These are phyloP conservation scores for Schwanniomyces yamadae DNA, from an alignment of 805 yeast genomes.

Conservation along the genomic window DNA sequence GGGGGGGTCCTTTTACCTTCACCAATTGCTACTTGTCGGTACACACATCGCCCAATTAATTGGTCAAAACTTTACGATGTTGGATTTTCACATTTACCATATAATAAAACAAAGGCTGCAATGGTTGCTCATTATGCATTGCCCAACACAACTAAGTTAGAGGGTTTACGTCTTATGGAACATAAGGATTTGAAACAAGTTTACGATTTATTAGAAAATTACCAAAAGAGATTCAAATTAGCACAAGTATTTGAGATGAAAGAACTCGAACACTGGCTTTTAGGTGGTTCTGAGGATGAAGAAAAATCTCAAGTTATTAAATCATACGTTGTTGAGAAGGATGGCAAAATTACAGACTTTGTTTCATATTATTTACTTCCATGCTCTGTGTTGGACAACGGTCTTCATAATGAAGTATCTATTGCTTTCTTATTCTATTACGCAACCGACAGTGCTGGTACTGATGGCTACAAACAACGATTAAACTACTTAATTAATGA, in stretches of 20 bases:
- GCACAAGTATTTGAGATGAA: constrained; percentile 64
- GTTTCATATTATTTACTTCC: constrained; percentile 88
- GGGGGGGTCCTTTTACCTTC: constrained; percentile 90
- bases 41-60: constrained; percentile 89
- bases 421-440: constrained; percentile 90
- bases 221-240: constrained; percentile 69
- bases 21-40: constrained; percentile 86
- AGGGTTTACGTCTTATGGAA: constrained; percentile 59
- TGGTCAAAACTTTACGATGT: constrained; percentile 90
- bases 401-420: constrained; percentile 63
- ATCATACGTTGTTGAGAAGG: constrained; percentile 71
- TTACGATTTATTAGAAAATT: constrained; percentile 54
- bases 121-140: constrained; percentile 64
- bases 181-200: constrained; percentile 65
- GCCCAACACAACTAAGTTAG: constrained; percentile 47
- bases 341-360: constrained; percentile 78
- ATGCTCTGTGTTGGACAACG: constrained; percentile 71
- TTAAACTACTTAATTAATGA: constrained; percentile 64
- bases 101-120: constrained; percentile 59
- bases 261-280: constrained; percentile 80
- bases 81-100: constrained; percentile 83
- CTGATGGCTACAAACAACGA: constrained; percentile 51
- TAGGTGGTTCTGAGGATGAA: constrained; percentile 42
- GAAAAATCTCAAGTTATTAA: constrained; percentile 56
- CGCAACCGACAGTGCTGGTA: constrained; percentile 65